Conservation (phyloP, 345 rosid genomes). For the Brassica cretica region DNA sequence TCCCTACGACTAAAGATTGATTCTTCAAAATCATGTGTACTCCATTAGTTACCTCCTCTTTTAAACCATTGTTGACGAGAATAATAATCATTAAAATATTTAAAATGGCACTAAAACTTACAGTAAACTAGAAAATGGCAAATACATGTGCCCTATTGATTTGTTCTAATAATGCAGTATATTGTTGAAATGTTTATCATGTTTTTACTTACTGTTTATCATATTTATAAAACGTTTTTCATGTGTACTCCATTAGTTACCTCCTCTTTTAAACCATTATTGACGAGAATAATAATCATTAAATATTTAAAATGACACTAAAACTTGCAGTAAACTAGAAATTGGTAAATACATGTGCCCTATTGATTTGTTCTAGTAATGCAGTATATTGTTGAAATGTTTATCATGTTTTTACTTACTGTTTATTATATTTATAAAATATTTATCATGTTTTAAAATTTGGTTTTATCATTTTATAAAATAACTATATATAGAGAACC, state of each 20-base stretch:
- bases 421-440: not conserved
- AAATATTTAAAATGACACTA: not conserved
- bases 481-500: not conserved
- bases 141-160: not conserved
- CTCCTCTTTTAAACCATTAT: not conserved
- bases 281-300: not conserved
- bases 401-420: not conserved
- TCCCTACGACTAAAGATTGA: slow-evolving; percentile 25
- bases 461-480: not conserved
- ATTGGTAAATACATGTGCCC: not conserved
- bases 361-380: not conserved
- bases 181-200: not conserved
- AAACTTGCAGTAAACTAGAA: not conserved
- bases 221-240: not conserved
- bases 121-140: not conserved
- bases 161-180: not conserved
- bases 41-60: not conserved
- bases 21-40: slow-evolving; percentile 9
- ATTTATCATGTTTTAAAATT: not conserved
- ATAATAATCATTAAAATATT: not conserved
- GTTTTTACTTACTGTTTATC: not conserved
- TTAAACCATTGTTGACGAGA: not conserved
- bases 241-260: slow-evolving; percentile 3
- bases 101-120: not conserved
- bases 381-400: not conserved